Evolutionary conservation across 2,329 filamentous ascomycete genomes (phyloP).

Genomic region (Aspergillus aculeatinus): DNA sequence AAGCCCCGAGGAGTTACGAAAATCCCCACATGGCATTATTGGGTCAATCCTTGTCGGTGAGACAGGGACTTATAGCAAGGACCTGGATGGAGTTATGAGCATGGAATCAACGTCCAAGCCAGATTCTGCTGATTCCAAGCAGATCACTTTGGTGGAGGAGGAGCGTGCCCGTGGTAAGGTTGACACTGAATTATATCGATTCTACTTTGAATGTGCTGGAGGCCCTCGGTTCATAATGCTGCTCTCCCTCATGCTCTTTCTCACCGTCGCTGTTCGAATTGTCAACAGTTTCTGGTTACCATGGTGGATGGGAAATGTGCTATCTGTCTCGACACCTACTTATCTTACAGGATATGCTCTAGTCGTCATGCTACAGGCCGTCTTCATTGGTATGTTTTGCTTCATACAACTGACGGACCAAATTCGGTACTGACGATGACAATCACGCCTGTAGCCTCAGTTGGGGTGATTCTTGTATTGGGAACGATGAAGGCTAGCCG

Average conservation of each 20-base stretch:
- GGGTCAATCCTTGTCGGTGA: neutral
- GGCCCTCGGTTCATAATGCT: neutral
- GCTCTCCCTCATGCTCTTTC: neutral
- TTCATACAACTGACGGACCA: too few species aligned
- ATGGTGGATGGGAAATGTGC: neutral
- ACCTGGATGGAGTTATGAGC: too few species aligned
- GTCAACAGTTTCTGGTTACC: neutral
- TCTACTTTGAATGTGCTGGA: neutral
- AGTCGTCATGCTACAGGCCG: neutral
- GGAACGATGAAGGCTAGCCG: neutral
- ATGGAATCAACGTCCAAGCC: too few species aligned
- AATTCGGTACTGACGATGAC: too few species aligned
- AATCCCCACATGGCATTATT: neutral
- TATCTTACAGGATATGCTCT: neutral
- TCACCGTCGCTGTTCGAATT: neutral
- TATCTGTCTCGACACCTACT: neutral
- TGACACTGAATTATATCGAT: neutral
- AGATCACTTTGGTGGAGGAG: neutral
- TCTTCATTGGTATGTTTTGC: neutral
- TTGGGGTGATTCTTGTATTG: neutral
- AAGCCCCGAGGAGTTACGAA: neutral
- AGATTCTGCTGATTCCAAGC: neutral
- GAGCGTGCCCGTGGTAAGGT: neutral
- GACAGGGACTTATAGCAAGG: neutral
- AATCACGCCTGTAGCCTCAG: neutral